Conservation (phyloP, 2,329 filamentous ascomycete species). For the Cercospora beticola region DNA sequence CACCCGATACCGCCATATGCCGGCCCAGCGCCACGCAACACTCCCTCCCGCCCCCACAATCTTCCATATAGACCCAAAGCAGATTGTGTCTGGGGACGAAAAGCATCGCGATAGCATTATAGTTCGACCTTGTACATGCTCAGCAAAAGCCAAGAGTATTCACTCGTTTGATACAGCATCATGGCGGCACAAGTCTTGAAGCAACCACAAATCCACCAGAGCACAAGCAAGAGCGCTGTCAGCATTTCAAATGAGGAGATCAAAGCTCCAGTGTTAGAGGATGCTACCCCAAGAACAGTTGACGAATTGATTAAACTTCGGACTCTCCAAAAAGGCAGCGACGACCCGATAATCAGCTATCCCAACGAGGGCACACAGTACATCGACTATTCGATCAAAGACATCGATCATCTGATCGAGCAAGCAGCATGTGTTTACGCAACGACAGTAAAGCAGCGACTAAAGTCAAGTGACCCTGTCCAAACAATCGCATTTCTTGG, state of each 20-base stretch:
- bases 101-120: neutral
- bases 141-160: neutral
- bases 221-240: neutral
- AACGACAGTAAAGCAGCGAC: constrained; percentile 21
- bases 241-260: constrained; percentile 5
- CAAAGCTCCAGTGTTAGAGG: constrained; percentile 14
- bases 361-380: constrained; percentile 26
- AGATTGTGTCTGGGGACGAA: neutral
- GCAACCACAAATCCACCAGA: neutral
- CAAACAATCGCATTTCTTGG: constrained; percentile 51
- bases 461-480: constrained; percentile 21
- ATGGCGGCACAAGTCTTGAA: neutral
- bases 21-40: neutral
- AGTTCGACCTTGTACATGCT: neutral
- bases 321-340: constrained; percentile 16
- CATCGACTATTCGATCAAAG: constrained; percentile 24
- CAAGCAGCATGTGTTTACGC: constrained; percentile 25
- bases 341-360: constrained; percentile 27
- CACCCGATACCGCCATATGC: neutral
- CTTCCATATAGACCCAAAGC: neutral
- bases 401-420: constrained; percentile 25
- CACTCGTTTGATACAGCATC: neutral
- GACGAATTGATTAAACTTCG: constrained; percentile 26
- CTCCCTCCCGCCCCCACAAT: neutral
- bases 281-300: constrained; percentile 20